Evolutionary conservation across 148 eudicot species (phyloP), one percentile per base, ranked within the genome.

Genomic region (Rhododendron griersonianum): DNA sequence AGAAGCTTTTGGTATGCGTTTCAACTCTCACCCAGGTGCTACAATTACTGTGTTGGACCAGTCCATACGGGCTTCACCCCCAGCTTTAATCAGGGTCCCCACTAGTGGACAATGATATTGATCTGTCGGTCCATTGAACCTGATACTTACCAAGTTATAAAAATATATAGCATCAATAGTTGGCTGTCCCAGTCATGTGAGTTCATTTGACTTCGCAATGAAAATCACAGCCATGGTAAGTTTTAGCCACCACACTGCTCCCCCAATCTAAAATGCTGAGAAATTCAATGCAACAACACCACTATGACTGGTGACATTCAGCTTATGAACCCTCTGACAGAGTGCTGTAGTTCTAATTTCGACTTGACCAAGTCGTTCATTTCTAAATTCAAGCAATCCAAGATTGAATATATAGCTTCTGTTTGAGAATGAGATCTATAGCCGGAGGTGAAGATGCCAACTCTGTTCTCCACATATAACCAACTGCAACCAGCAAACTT

Each of bases 401-500:
- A 78, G 83, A 87, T 80, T 74, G 86, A 85, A 89, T 92, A 94
- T 41, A 95, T 88, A 48, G 87, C 92, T 69, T 91, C 93, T 11
- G 94, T 88, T 83, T 93, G 91, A 0, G 84, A 76, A 74, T 94
- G 95, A 84, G 89, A 85, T 71, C 67, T 89, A 79, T 92, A 94
- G 85, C 96, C 91, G 21, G 98, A 94, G 35, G 91, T 96, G 85
- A 96, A 95, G 74, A 81, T 81, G 82, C 87, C 91, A 75, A 92
- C 88, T 80, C 85, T 92, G 78, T 88, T 88, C 77, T 91, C 96
- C 76, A 92, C 77, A 86, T 89, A 81, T 63, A 94, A 84, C 99
- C 99, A 95, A 89, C 99, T 95, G 83, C 98, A 94, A 80, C 99
- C 99, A 71, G 94, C 93, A 87, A 83, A 63, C 90, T 95, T 96